Evolutionary conservation across 2,329 filamentous ascomycete species (phyloP), one percentile per base, ranked within the genome.

Genomic region (Zopfia rhizophila): DNA sequence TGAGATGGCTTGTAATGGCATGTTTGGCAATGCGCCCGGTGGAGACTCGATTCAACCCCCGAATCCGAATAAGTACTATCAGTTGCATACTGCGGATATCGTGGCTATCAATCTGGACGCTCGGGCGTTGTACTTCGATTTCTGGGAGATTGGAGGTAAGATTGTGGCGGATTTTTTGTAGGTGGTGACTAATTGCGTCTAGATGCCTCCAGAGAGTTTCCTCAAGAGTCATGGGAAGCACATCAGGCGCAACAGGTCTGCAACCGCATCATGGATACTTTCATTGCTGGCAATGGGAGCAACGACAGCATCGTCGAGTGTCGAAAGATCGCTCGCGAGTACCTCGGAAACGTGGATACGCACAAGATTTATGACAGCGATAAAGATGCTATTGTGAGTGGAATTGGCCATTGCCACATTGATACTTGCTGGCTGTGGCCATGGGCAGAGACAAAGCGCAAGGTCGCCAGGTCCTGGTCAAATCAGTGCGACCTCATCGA

Each of bases 351-450:
- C 29, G 85, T 96, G 33, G 88, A 96, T 68, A 92, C 90, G 5
- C 80, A 88, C 40, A 85, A 90, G 55, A 91, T 99, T 7, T 99
- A 97, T 66, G 81, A 90, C 28, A 85, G 80, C 37, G 87, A 85
- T 52, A 86, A 87, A 18, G 80, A 88, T 23, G 84, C 90, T 1
- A 80, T 95, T 48, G 90, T 97, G 3, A 94, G 85, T 60, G 93
- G 86, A 24, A 93, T 97, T 56, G 94, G 94, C 0, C 91, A 99
- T 70, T 99, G 94, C 61, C 94, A 99, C 72, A 99, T 99, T 58
- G 94, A 97, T 73, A 96, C 89, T 19, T 97, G 93, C 73, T 99
- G 94, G 94, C 80, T 99, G 24, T 99, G 94, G 94, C 94, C 94
- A 0, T 99, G 91, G 83, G 94, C 89, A 7, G 94, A 99, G 77